Evolutionary conservation across 2,329 filamentous ascomycete genomes (phyloP), one percentile per base, ranked within the genome.

Genomic region (Pseudocercospora eumusae): DNA sequence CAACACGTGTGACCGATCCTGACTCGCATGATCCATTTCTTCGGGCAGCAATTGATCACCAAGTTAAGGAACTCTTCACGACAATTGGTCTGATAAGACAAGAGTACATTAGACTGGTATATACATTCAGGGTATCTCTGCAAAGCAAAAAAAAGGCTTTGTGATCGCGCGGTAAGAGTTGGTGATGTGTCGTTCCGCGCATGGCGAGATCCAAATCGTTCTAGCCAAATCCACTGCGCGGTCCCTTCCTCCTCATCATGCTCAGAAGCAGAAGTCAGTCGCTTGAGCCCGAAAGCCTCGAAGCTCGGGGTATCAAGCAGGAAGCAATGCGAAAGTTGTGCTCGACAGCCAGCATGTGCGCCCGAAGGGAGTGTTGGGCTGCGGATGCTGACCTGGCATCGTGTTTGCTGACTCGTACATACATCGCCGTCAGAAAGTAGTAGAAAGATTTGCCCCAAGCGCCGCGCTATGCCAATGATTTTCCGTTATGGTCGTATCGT

Each of bases 101-200:
- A 23, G 47, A 52, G 47, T 28, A 52, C 47, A 52, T 52, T 52
- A 52, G 23, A 52, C 47, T 52, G 47, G 47, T 52, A 52, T 52
- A 25, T 52, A 52, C 47, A 28, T 52, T 52, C 47, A 47, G 47
- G 47, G 47, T 52, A 52, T 52, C 47, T 52, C 47, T 52, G 47
- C 47, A 23, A 47, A n/a, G n/a, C n/a, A 20, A 27, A 52, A 50
- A 15, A 36, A 18, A 8, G 36, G 36, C 36, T 40, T 40, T n/a
- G 10, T 33, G n/a, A 18, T 40, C 15, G 36, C 28, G 28, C 15
- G 36, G 36, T 40, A 40, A 40, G 36, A 7, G 36, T 2, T n/a
- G 47, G 18, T 47, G 44, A 47, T 47, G 44, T 47, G 44, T 47
- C 21, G 20, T 47, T 25, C 44, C 44, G 44, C 44, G 13, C 44